Base-by-base conservation (phyloP, 75 land plant genomes). In the Sequoiadendron giganteum region DNA sequence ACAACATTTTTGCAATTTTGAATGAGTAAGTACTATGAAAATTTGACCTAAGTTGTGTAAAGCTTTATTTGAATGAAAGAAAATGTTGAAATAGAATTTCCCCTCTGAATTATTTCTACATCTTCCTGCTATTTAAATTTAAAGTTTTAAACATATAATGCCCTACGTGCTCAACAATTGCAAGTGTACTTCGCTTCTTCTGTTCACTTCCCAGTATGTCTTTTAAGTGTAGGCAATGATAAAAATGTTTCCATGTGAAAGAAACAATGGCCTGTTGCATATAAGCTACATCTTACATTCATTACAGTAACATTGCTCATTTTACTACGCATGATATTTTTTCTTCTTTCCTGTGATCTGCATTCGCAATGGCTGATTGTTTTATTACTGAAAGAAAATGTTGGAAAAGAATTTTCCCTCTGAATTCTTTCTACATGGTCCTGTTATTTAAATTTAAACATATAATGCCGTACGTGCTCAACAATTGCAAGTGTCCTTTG, bases 1-100 rank as follows among this genome's bases (percentile, higher is more conserved):
- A 95, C 75, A 97, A 97, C 89, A 94, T 97, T 52, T 87, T 89
- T 86, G 80, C 89, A 30, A 94, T 97, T 76, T 77, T 96, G 87
- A 94, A 97, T 77, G 96, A 95, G 99, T 97, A 93, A 68, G 93
- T 88, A 8, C 56, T 7, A 45, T 75, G 11, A 75, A 68, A 75
- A 75, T 32, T 65, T 65, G 70, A 36, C 32, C 18, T 36, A 9
- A 7, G 40, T 79, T 42, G 70, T 25, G 6, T 28, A 82, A 28
- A 28, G 52, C 47, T 82, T 39, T 43, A 82, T 21, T 10, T 45
- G 84, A 45, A 81, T 28, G 83, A 81, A 40, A 25, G 32, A 5
- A 82, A 43, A 82, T 82, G 14, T 6, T 82, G n/a, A 49, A 45
- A 82, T 8, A 82, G 32, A 47, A 47, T 45, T 45, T 10, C 15